A percentile compares a stretch with the other conserved stretches of the same genome.
Evolutionary conservation across 352 stramenopile species (phyloP).

Genomic region (Thalassiosira hispida): DNA sequence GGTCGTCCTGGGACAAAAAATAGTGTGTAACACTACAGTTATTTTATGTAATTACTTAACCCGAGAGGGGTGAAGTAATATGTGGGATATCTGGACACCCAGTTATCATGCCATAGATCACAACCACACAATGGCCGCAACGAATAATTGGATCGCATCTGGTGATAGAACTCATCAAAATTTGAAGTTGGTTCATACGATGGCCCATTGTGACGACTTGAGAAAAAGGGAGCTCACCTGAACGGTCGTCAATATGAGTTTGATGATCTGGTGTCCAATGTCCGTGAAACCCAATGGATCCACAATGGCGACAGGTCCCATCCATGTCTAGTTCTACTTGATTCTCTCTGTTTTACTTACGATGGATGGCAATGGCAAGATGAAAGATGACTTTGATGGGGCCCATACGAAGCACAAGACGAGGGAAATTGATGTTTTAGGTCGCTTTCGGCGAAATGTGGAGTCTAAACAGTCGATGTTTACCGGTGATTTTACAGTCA

Average conservation of each 20-base stretch:
- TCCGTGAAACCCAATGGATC: conserved; percentile 5
- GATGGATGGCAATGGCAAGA: too few relatives aligned
- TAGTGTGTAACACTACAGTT: too few relatives aligned
- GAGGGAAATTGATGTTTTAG: not conserved
- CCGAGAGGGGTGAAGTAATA: too few relatives aligned
- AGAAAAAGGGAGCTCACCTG: not conserved
- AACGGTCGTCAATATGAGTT: not conserved
- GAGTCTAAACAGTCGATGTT: not conserved
- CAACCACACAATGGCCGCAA: too few relatives aligned
- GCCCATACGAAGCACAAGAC: not conserved
- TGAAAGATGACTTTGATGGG: conserved; percentile 7
- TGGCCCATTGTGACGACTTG: not conserved
- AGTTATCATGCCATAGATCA: too few relatives aligned
- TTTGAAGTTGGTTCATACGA: not conserved
- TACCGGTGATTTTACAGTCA: not conserved
- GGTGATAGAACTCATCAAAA: not conserved
- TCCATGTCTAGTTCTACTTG: conserved; percentile 3
- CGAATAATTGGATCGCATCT: too few relatives aligned
- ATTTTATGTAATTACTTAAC: too few relatives aligned
- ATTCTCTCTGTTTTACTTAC: conserved; percentile 3
- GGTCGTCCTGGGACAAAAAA: too few relatives aligned
- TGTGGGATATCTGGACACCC: too few relatives aligned
- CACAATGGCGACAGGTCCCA: conserved; percentile 14
- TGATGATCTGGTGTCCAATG: not conserved
- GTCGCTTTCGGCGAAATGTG: not conserved